These are phyloP conservation scores for Morella rubra DNA, from an alignment of 306 rosid genomes.

Conservation along the genomic window DNA sequence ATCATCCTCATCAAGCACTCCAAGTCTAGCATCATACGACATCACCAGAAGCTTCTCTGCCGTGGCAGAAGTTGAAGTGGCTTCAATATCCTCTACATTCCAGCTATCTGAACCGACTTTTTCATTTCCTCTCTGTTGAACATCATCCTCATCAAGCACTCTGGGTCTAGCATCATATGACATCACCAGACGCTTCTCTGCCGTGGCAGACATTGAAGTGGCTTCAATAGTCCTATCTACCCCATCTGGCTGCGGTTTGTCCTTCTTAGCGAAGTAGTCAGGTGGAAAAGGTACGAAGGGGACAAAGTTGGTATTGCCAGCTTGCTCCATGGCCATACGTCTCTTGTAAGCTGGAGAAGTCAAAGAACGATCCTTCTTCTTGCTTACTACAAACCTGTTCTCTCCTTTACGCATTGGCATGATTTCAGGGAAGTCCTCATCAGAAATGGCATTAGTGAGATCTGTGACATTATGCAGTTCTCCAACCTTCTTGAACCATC, in stretches of 20 bases:
- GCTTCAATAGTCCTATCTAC: conserved; percentile 33
- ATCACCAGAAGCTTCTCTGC: conserved; percentile 33
- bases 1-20: conserved; percentile 7
- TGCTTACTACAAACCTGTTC: conserved; percentile 80
- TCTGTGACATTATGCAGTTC: conserved; percentile 78
- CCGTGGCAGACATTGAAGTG: conserved; percentile 32
- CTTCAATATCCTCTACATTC: conserved; percentile 23
- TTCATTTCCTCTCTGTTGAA: conserved; percentile 28
- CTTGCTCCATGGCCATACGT: conserved; percentile 69
- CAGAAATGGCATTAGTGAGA: conserved; percentile 56
- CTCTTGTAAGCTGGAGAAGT: conserved; percentile 85
- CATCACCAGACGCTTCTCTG: conserved; percentile 24
- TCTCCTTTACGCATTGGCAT: conserved; percentile 98
- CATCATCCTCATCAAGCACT: conserved; percentile 8
- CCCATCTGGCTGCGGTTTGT: conserved; percentile 43
- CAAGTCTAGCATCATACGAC: conserved; percentile 30
- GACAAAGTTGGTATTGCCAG: conserved; percentile 59
- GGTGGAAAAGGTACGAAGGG: conserved; percentile 97
- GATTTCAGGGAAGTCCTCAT: conserved; percentile 87
- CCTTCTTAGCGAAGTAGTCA: conserved; percentile 75
- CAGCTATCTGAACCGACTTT: conserved; percentile 23
- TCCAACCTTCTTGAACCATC: conserved; percentile 80
- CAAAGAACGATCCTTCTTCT: conserved; percentile 87
- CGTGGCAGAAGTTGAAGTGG: conserved; percentile 14
- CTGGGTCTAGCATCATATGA: conserved; percentile 30